Base-by-base conservation (phyloP, 805 yeast genomes). In the Pichia californica region DNA sequence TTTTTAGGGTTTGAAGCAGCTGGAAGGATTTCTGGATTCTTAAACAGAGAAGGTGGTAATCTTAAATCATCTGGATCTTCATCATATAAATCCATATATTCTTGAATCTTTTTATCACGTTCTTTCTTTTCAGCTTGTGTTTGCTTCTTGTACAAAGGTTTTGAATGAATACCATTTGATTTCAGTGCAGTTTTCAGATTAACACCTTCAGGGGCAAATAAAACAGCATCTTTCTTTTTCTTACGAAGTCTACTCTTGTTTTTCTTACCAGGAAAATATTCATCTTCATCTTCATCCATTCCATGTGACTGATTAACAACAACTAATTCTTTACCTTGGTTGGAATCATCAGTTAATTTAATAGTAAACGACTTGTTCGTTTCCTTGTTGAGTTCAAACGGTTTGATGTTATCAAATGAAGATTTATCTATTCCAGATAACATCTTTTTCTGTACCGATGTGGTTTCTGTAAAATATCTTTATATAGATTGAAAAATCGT, bases 181-280 rank as follows among this genome's bases (percentile, higher is more conserved):
- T 21, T 41, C 18, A 46, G 19, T 2, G 47, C 48, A n/a, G 43
- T 29, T 9, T 32, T 38, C 1, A 27, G 18, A 8, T 31, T 28
- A 9, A 41, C 16, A 11, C 48, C 41, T 14, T 35, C 48, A 29
- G 29, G 33, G 9, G 46, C 44, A 10, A 33, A 41, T 9, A 46
- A 9, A 15, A 49, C 32, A 7, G 43, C 47, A 19, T 35, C 31
- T 8, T 39, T 42, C 35, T 46, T 49, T 20, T 31, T 41, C 7
- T 21, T 43, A n/a, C 52, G 38, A 3, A 18, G 18, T 32, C 37
- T 37, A 8, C 27, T 34, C 27, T 31, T 43, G 15, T 43, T 38
- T 30, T 33, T 43, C 11, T 45, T 45, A 8, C 40, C 33, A 2
- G 49, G 49, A 18, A 37, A 48, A 26, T 15, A 35, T 5, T 40